Evolutionary conservation across 2,329 filamentous ascomycete genomes (phyloP).

Genomic region (Calonectria montana): DNA sequence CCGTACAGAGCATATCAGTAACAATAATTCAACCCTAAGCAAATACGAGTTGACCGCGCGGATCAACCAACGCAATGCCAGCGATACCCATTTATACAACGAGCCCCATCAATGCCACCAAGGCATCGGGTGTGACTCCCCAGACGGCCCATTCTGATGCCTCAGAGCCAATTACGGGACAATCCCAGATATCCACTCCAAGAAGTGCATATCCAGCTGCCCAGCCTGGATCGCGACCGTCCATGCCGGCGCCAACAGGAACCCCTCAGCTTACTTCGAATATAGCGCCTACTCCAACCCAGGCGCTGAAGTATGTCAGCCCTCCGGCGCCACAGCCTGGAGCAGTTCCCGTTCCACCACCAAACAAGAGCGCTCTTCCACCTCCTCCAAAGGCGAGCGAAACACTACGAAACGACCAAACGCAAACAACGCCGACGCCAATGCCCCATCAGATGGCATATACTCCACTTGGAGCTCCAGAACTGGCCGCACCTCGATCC

Average conservation of each 20-base stretch:
- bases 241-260: slow-evolving; percentile 57
- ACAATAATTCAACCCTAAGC: neutral
- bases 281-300: slow-evolving; percentile 57
- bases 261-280: slow-evolving; percentile 48
- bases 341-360: slow-evolving; percentile 60
- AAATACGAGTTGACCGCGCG: neutral
- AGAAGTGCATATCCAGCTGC: slow-evolving; percentile 45
- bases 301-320: slow-evolving; percentile 43
- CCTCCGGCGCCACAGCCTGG: slow-evolving; percentile 70
- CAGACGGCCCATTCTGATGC: slow-evolving; percentile 52
- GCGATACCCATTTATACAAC: slow-evolving; percentile 70
- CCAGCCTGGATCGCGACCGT: slow-evolving; percentile 45
- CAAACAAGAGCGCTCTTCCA: slow-evolving; percentile 51
- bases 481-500: slow-evolving; percentile 58
- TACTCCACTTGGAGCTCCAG: slow-evolving; percentile 56
- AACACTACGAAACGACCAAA: slow-evolving; percentile 50
- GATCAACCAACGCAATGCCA: slow-evolving; percentile 58
- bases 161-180: slow-evolving; percentile 30
- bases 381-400: slow-evolving; percentile 65
- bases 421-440: slow-evolving; percentile 52
- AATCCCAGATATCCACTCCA: slow-evolving; percentile 43
- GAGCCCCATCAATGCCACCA: slow-evolving; percentile 69
- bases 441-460: slow-evolving; percentile 63
- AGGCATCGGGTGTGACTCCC: slow-evolving; percentile 61
- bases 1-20: no score